Percentiles rank a stretch among this genome's conserved stretches.
These are phyloP conservation scores for Suhomyces canberraensis DNA, from an alignment of 805 yeast species.

Conservation along the genomic window DNA sequence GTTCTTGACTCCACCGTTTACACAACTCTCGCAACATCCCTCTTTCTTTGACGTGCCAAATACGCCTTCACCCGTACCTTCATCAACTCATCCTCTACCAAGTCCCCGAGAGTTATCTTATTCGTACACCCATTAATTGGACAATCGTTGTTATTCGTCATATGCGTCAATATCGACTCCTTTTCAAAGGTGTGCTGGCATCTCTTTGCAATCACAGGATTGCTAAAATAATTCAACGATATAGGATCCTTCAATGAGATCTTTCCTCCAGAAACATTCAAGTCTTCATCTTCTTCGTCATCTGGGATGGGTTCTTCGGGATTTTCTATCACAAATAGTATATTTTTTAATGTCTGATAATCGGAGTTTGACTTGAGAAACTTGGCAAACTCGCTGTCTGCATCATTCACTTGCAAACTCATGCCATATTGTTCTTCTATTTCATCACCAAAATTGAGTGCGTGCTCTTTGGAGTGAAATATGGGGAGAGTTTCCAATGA, in stretches of 20 bases:
- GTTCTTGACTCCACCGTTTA: too few relatives aligned
- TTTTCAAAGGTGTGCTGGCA: conserved; percentile 67
- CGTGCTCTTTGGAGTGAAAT: conserved; percentile 11
- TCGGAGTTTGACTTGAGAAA: conserved; percentile 8
- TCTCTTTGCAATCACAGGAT: conserved; percentile 51
- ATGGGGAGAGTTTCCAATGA: conserved; percentile 19
- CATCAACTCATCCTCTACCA: conserved; percentile 53
- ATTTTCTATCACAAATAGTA: conserved; percentile 48
- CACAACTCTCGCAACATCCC: conserved; percentile 8
- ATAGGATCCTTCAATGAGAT: conserved; percentile 69
- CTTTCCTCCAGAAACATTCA: conserved; percentile 67
- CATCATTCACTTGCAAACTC: not conserved
- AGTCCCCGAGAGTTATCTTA: conserved; percentile 31
- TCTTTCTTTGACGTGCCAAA: conserved; percentile 15
- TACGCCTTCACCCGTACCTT: conserved; percentile 46
- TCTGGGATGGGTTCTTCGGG: conserved; percentile 66
- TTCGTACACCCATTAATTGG: conserved; percentile 58
- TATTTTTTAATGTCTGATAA: conserved; percentile 35
- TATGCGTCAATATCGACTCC: conserved; percentile 36
- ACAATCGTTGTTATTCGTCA: conserved; percentile 35
- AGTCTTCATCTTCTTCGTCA: conserved; percentile 52
- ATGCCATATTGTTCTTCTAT: not conserved
- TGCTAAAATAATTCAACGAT: conserved; percentile 47
- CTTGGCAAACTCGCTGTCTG: conserved; percentile 6
- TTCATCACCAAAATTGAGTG: conserved; percentile 10